A percentile compares a stretch with the other conserved stretches of the same genome.
phyloP scores from a whole-genome alignment of 495 filamentous ascomycete genomes.

The Xylaria longipes region DNA sequence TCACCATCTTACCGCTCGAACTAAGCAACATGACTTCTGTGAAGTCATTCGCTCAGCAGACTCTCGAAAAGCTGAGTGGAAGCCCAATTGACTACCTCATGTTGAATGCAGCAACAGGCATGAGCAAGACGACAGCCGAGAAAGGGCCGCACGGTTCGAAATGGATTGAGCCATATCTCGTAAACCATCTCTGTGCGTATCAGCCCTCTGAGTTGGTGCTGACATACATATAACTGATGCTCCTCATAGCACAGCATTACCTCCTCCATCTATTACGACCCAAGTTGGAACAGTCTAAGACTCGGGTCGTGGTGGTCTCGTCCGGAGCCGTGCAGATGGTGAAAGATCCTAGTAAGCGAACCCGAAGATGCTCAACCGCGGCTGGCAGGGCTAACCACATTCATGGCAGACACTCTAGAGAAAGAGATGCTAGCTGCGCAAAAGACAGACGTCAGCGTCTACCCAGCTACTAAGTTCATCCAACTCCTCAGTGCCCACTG shows the following conservation, averaged over 20 bases:
- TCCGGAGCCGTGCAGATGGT: conserved; percentile 46
- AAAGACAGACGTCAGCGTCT: conserved; percentile 35
- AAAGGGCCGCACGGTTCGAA: conserved; percentile 43
- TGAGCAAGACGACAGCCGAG: conserved; percentile 30
- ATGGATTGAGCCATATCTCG: conserved; percentile 48
- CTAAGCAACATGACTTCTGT: conserved; percentile 44
- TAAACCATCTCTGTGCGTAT: conserved; percentile 52
- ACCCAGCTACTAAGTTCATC: conserved; percentile 50
- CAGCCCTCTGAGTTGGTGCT: background rate
- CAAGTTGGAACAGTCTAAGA: conserved; percentile 45
- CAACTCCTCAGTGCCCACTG: conserved; percentile 54
- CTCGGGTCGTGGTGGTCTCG: conserved; percentile 52
- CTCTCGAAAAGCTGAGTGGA: conserved; percentile 44
- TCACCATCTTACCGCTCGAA: conserved; percentile 52
- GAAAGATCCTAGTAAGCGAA: conserved; percentile 39
- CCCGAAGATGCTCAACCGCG: background rate
- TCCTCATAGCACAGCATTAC: conserved; percentile 51
- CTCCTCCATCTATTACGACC: conserved; percentile 47
- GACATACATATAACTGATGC: background rate
- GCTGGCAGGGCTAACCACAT: conserved; percentile 15
- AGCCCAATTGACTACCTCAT: conserved; percentile 49
- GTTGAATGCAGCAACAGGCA: conserved; percentile 49
- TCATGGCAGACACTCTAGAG: conserved; percentile 35
- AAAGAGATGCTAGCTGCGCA: conserved; percentile 40
- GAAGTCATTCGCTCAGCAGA: conserved; percentile 46